A percentile compares a stretch with the other conserved stretches of the same genome.
phyloP scores from a whole-genome alignment of 345 rosid genomes.

The Sonneratia alba region DNA sequence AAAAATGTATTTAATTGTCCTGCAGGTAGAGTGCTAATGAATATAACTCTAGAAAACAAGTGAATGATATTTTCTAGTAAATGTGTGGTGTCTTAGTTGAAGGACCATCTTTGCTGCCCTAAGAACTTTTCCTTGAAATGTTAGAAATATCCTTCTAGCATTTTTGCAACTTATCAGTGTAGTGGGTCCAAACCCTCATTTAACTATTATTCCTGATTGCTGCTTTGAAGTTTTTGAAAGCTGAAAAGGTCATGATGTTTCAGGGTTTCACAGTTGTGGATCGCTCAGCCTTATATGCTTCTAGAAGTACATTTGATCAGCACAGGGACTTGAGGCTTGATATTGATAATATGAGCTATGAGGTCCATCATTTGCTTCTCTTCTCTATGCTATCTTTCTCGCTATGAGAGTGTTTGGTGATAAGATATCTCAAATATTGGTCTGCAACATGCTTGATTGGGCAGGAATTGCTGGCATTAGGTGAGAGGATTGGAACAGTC shows the following conservation, averaged over 20 bases:
- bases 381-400: not conserved
- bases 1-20: not conserved
- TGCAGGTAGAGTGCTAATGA: not conserved
- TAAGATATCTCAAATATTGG: not conserved
- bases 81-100: not conserved
- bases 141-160: not conserved
- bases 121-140: not conserved
- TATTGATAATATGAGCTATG: conserved; percentile 75
- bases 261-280: conserved; percentile 57
- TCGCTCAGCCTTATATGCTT: conserved; percentile 36
- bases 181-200: not conserved
- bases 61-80: not conserved
- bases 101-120: not conserved
- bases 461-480: conserved; percentile 81
- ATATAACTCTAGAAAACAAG: not conserved
- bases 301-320: conserved; percentile 54
- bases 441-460: conserved; percentile 2
- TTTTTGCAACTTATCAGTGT: not conserved
- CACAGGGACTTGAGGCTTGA: conserved; percentile 85
- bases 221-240: not conserved
- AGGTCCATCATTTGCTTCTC: conserved; percentile 30
- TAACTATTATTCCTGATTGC: not conserved
- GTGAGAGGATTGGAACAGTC: conserved; percentile 81
- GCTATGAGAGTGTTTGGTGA: not conserved
- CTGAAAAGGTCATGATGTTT: conserved; percentile 3